Percentiles rank a stretch among this genome's conserved stretches.
These are phyloP conservation scores for Tilletia caries DNA, from an alignment of 1,284 basidiomycete species.

Conservation along the genomic window DNA sequence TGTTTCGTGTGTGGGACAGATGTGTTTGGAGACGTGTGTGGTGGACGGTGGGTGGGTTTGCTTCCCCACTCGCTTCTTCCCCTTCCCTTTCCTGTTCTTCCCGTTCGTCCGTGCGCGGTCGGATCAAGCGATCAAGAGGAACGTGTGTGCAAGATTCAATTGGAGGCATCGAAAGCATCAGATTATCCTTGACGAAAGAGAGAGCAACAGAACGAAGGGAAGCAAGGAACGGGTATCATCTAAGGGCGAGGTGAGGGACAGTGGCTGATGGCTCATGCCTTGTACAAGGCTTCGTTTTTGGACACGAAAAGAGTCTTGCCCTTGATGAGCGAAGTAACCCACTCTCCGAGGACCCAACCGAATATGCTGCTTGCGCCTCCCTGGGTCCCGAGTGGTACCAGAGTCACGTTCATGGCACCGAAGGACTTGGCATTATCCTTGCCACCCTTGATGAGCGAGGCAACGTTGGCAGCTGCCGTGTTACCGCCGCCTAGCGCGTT, in stretches of 20 bases:
- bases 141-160: too few relatives aligned
- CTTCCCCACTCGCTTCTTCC: too few relatives aligned
- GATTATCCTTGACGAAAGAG: too few relatives aligned
- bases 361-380: conserved; percentile 27
- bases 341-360: conserved; percentile 23
- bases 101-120: too few relatives aligned
- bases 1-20: neutral
- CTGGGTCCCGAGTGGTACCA: conserved; percentile 29
- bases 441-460: conserved; percentile 21
- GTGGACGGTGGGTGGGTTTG: too few relatives aligned
- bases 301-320: conserved; percentile 28
- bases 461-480: conserved; percentile 29
- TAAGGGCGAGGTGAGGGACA: neutral
- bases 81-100: too few relatives aligned
- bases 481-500: conserved; percentile 26
- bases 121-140: too few relatives aligned
- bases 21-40: too few relatives aligned
- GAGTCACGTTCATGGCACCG: conserved; percentile 16
- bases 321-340: conserved; percentile 25
- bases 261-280: neutral
- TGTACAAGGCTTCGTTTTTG: conserved; percentile 24
- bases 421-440: conserved; percentile 20
- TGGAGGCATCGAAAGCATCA: too few relatives aligned
- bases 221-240: too few relatives aligned
- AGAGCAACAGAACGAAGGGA: too few relatives aligned